phyloP scores from a whole-genome alignment of 192 early-diverging fungal species.

The Coemansia sp. region DNA sequence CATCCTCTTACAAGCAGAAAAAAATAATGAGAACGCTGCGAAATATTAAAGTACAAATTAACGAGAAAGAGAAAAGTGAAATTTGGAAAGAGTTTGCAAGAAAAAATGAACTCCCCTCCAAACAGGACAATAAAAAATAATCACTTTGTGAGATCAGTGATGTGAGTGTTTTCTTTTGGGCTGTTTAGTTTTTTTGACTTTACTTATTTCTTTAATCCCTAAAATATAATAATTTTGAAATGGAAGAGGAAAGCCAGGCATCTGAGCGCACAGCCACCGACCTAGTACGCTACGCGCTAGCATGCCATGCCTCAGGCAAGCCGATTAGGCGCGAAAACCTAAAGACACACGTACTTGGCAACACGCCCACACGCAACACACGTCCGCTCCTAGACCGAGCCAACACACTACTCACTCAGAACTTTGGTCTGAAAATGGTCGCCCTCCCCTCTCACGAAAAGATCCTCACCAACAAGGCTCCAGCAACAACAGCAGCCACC shows the following conservation, averaged over 20 bases:
- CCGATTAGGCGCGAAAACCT: slow-evolving; percentile 38
- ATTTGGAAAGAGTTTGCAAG: not conserved
- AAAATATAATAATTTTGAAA: not conserved
- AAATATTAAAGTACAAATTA: not conserved
- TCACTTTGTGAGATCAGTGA: not conserved
- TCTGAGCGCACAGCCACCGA: slow-evolving; percentile 31
- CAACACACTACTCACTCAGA: slow-evolving; percentile 29
- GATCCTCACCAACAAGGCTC: not conserved
- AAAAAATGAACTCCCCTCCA: not conserved
- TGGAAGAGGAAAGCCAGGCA: slow-evolving; percentile 14
- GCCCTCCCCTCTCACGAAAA: slow-evolving; percentile 43
- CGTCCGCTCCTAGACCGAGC: slow-evolving; percentile 24
- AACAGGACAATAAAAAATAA: no score
- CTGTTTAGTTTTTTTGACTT: not conserved
- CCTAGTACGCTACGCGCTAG: slow-evolving; percentile 44
- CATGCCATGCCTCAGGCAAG: slow-evolving; percentile 42
- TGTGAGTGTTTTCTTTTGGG: not conserved
- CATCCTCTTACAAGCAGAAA: slow-evolving; percentile 28
- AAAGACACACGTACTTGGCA: slow-evolving; percentile 16
- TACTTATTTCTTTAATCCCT: no score
- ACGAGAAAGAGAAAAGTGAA: not conserved
- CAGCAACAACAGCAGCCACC: not conserved
- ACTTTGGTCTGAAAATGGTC: slow-evolving; percentile 40
- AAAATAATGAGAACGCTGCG: not conserved
- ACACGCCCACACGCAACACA: slow-evolving; percentile 8